These are phyloP conservation scores for Oryza nivara DNA, from an alignment of 176 grass and related monocot genomes.

Conservation along the genomic window DNA sequence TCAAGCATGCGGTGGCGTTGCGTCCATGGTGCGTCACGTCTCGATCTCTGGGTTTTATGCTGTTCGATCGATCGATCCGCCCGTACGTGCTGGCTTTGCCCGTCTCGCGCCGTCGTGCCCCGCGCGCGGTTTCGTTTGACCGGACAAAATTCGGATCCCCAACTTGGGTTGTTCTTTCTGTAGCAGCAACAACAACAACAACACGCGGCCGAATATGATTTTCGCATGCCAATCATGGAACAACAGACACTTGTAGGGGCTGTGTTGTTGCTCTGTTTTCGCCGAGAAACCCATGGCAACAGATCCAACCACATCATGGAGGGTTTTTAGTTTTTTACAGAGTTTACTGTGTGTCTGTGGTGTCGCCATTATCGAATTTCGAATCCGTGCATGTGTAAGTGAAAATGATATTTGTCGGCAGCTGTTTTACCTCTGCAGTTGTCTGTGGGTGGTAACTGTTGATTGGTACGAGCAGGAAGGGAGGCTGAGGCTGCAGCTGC, in stretches of 20 bases:
- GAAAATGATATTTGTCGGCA: neutral
- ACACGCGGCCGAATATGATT: neutral
- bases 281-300: neutral
- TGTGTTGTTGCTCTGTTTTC: neutral
- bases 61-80: too few relatives aligned
- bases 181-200: neutral
- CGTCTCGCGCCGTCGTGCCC: too few relatives aligned
- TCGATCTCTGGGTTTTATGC: neutral
- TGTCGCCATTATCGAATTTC: neutral
- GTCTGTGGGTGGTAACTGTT: neutral
- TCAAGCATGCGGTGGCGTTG: neutral
- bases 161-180: neutral
- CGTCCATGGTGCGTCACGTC: neutral
- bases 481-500: neutral
- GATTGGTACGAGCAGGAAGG: neutral
- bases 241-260: neutral
- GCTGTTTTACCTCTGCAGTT: neutral
- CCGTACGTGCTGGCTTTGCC: too few relatives aligned
- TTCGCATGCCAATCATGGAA: neutral
- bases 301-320: neutral
- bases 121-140: too few relatives aligned
- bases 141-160: too few relatives aligned
- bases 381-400: neutral
- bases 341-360: neutral
- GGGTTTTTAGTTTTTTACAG: neutral